Conservation (phyloP, 768 basidiomycete species). For the Boletus fagicola region DNA sequence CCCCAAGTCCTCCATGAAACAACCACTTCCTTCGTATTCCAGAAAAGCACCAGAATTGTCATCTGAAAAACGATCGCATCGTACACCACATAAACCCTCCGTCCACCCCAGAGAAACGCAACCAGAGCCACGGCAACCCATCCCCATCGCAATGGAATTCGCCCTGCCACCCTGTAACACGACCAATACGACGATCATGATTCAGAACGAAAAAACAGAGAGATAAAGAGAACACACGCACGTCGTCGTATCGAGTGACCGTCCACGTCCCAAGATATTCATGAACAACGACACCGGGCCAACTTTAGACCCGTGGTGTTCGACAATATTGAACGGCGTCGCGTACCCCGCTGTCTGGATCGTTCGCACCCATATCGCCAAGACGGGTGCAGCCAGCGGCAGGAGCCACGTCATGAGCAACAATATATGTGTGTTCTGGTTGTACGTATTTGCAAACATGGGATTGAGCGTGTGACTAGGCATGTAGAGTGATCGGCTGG, state of each 20-base stretch:
- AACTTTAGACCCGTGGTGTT: slow-evolving; percentile 68
- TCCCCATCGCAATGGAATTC: slow-evolving; percentile 46
- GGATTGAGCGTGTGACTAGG: background rate
- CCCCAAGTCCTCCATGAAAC: slow-evolving; percentile 1
- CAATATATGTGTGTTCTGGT: slow-evolving; percentile 60
- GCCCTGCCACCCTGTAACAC: slow-evolving; percentile 9
- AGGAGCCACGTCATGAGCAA: slow-evolving; percentile 80
- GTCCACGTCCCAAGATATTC: slow-evolving; percentile 56
- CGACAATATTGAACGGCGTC: slow-evolving; percentile 78
- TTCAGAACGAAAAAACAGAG: background rate
- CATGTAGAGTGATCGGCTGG: background rate
- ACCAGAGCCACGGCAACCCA: slow-evolving; percentile 48
- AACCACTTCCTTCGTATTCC: slow-evolving; percentile 8
- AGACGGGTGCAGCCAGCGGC: slow-evolving; percentile 70
- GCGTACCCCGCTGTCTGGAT: slow-evolving; percentile 74
- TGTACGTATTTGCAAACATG: slow-evolving; percentile 31
- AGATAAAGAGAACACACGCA: slow-evolving; percentile 26
- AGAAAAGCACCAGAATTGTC: slow-evolving; percentile 9
- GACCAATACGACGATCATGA: background rate
- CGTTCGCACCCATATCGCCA: slow-evolving; percentile 90
- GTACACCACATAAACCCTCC: slow-evolving; percentile 63
- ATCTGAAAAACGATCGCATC: slow-evolving; percentile 50
- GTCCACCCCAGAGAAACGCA: slow-evolving; percentile 68
- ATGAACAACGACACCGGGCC: slow-evolving; percentile 64
- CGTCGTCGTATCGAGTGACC: slow-evolving; percentile 42